Percentiles rank a stretch among this genome's conserved stretches.
Conservation (phyloP, 208 protist species). For the Naegleria lovaniensis region DNA sequence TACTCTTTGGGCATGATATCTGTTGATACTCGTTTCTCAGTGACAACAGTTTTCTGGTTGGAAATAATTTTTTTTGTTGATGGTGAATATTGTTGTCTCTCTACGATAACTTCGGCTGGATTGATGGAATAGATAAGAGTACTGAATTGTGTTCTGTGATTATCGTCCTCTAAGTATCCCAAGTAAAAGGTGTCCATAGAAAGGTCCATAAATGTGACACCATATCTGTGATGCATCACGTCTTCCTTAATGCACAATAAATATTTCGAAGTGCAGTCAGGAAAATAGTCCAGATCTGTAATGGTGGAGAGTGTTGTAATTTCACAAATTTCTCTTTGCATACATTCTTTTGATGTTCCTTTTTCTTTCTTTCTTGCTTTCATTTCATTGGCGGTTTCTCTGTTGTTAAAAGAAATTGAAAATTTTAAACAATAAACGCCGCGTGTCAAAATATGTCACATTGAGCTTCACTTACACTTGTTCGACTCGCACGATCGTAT, state of each 20-base stretch:
- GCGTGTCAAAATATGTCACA: constrained; percentile 33
- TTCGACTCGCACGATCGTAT: constrained; percentile 83
- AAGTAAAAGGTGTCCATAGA: constrained; percentile 34
- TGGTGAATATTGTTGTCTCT: background rate
- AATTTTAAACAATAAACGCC: no score
- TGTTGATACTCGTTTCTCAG: background rate
- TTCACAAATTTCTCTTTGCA: constrained; percentile 72
- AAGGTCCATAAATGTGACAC: constrained; percentile 43
- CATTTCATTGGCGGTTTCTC: constrained; percentile 39
- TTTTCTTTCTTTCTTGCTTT: constrained; percentile 44
- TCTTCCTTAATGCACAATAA: constrained; percentile 42
- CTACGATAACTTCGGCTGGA: constrained; percentile 38
- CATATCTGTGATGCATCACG: background rate
- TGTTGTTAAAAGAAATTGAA: background rate
- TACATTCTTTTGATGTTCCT: constrained; percentile 29
- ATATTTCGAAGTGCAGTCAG: constrained; percentile 30
- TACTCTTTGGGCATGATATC: background rate
- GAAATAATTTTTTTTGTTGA: background rate
- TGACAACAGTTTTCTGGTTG: background rate
- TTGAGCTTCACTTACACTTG: constrained; percentile 56
- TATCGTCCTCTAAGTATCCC: constrained; percentile 27
- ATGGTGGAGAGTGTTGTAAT: constrained; percentile 81
- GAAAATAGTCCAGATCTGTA: constrained; percentile 55
- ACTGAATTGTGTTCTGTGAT: constrained; percentile 30
- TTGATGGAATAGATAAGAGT: constrained; percentile 42